Evolutionary conservation across 1,139 yeast genomes (phyloP), one percentile per base, ranked within the genome.

Genomic region (Saccharomyces pastorianus): DNA sequence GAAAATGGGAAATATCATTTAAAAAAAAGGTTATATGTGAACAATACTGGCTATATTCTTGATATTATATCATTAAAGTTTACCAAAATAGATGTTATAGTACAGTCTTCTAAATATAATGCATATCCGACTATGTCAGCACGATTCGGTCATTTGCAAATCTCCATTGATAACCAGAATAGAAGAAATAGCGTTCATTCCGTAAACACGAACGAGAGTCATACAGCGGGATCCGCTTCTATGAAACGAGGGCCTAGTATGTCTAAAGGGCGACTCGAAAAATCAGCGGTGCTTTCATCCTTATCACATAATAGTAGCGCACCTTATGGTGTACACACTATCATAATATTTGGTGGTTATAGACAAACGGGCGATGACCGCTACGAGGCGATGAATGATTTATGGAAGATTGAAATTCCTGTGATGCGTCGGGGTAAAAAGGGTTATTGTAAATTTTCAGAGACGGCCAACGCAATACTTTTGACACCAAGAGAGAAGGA

Each of bases 341-440:
- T 73, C 1, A 70, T 71, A 47, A 69, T 77, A 6, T 73, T 75
- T 71, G 81, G 80, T 25, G 81, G 81, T 0, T 77, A 73, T 54
- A 59, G 59, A 34, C 65, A 63, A 34, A 56, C 62, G 1, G 59
- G 60, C 1, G 64, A 64, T 50, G 58, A 59, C 4, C 57, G 59
- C n/a, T 76, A 71, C 56, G 69, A 72, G 42, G 73, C 80, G 2
- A 64, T 77, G 58, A 71, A 72, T 54, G 82, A 78, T 61, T 55
- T 77, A 23, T 79, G 82, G 82, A 73, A 71, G 59, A 70, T 76
- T 44, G 80, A 77, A 54, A 55, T 78, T 2, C 68, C 74, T 4
- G 66, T 74, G 1, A 62, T 66, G 20, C 65, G 67, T 25, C 61
- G 65, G 23, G 74, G 74, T 1, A 68, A 66, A 41, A 64, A 67